These are phyloP conservation scores for Lachancea lanzarotensis DNA, from an alignment of 805 yeast species.

Conservation along the genomic window DNA sequence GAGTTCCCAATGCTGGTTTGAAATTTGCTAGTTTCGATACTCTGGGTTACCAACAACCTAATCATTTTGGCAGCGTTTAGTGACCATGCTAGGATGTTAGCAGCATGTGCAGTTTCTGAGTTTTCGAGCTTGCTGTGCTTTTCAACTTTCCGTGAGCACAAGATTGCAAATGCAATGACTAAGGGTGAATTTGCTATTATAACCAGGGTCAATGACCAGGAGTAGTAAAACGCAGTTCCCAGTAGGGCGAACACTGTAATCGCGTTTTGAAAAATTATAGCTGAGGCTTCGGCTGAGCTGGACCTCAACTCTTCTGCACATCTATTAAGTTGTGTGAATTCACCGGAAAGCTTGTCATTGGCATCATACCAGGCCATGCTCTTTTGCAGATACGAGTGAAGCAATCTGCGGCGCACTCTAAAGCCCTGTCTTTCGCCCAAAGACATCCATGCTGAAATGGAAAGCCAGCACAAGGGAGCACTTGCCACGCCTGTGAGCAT, in stretches of 20 bases:
- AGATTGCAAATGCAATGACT: constrained; percentile 42
- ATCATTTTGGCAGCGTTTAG: constrained; percentile 54
- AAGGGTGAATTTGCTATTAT: constrained; percentile 72
- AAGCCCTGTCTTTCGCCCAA: constrained; percentile 67
- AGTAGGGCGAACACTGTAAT: constrained; percentile 50
- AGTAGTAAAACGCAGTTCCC: constrained; percentile 61
- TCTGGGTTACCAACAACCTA: constrained; percentile 52
- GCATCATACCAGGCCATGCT: constrained; percentile 59
- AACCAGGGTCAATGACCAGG: constrained; percentile 81
- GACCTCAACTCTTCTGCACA: constrained; percentile 67
- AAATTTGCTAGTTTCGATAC: constrained; percentile 44
- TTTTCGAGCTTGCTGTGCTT: constrained; percentile 53
- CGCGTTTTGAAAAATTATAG: constrained; percentile 46
- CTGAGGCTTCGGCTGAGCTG: constrained; percentile 62
- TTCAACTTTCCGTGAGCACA: constrained; percentile 48
- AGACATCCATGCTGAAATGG: constrained; percentile 55
- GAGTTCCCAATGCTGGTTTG: constrained; percentile 23
- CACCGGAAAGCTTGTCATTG: constrained; percentile 52
- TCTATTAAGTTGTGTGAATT: constrained; percentile 57
- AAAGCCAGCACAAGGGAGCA: constrained; percentile 43
- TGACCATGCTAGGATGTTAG: constrained; percentile 66
- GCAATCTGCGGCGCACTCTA: constrained; percentile 45
- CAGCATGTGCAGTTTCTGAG: constrained; percentile 43
- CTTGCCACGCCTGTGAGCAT: constrained; percentile 43
- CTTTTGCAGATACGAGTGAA: constrained; percentile 36